Evolutionary conservation across 2,329 filamentous ascomycete genomes (phyloP).

Genomic region (Monosporascus sp.): DNA sequence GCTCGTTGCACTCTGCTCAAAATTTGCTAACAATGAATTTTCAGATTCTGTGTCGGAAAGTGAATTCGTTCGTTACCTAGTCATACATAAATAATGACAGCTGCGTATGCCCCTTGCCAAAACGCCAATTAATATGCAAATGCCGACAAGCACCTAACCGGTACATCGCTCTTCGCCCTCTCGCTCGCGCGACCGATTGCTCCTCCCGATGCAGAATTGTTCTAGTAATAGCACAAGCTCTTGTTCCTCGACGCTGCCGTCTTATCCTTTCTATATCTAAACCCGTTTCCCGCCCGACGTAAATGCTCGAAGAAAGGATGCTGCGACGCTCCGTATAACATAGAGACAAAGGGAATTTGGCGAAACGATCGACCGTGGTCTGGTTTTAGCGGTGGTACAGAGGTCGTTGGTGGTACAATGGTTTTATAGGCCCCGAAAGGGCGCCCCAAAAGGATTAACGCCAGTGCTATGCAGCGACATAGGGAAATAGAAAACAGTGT

Average conservation of each 20-base stretch:
- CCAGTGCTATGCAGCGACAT: neutral
- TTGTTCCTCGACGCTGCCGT: constrained; percentile 9
- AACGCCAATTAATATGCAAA: neutral
- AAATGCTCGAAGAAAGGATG: constrained; percentile 17
- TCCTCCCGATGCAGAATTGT: too few relatives aligned
- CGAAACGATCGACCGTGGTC: constrained; percentile 2
- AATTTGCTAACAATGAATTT: constrained; percentile 8
- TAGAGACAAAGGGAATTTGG: constrained; percentile 15
- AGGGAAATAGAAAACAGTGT: neutral
- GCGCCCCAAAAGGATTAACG: neutral
- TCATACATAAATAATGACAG: constrained; percentile 1
- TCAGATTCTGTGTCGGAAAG: constrained; percentile 54
- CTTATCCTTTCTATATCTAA: constrained; percentile 8
- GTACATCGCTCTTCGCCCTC: too few relatives aligned
- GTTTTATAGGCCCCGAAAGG: neutral
- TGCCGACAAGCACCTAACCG: too few relatives aligned
- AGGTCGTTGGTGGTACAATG: too few relatives aligned
- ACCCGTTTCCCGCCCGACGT: constrained; percentile 14
- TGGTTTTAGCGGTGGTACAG: neutral
- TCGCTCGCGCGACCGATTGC: too few relatives aligned
- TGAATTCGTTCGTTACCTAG: constrained; percentile 22
- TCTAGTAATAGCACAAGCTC: neutral
- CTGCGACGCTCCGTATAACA: constrained; percentile 12
- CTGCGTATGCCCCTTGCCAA: neutral
- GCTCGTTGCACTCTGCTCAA: neutral